Conservation (phyloP, 371 early-diverging fungal genomes). For the Synchytrium microbalum region DNA sequence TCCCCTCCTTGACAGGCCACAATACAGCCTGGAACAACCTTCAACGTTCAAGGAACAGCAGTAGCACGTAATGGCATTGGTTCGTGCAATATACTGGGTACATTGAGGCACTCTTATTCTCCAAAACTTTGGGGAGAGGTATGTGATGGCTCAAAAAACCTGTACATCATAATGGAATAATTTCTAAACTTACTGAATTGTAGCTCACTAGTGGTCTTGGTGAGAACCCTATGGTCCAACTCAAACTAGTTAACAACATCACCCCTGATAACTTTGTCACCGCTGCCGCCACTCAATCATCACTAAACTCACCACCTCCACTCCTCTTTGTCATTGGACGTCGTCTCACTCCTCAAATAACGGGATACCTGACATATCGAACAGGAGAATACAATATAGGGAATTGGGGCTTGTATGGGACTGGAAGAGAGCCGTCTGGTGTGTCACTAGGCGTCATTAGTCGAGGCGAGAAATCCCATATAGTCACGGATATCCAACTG, state of each 20-base stretch:
- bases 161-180: background rate
- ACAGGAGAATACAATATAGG: slow-evolving; percentile 67
- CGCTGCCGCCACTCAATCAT: slow-evolving; percentile 42
- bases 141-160: slow-evolving; percentile 20
- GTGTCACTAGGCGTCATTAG: slow-evolving; percentile 32
- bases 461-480: slow-evolving; percentile 8
- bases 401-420: slow-evolving; percentile 23
- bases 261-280: slow-evolving; percentile 50
- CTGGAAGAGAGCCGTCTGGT: slow-evolving; percentile 4
- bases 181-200: background rate
- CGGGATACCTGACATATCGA: slow-evolving; percentile 70
- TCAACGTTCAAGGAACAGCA: slow-evolving; percentile 59
- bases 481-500: slow-evolving; percentile 20
- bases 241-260: slow-evolving; percentile 62
- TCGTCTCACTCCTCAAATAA: slow-evolving; percentile 41
- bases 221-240: slow-evolving; percentile 45
- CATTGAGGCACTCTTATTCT: slow-evolving; percentile 64
- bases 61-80: slow-evolving; percentile 67
- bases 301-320: slow-evolving; percentile 55
- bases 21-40: slow-evolving; percentile 40
- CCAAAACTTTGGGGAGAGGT: slow-evolving; percentile 63
- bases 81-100: slow-evolving; percentile 63
- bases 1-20: background rate
- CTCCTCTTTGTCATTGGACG: slow-evolving; percentile 58
- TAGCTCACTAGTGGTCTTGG: slow-evolving; percentile 52